Percentiles rank a stretch among this genome's conserved stretches.
These are phyloP conservation scores for Candida sp. DNA, from an alignment of 1,139 yeast genomes.

Conservation along the genomic window DNA sequence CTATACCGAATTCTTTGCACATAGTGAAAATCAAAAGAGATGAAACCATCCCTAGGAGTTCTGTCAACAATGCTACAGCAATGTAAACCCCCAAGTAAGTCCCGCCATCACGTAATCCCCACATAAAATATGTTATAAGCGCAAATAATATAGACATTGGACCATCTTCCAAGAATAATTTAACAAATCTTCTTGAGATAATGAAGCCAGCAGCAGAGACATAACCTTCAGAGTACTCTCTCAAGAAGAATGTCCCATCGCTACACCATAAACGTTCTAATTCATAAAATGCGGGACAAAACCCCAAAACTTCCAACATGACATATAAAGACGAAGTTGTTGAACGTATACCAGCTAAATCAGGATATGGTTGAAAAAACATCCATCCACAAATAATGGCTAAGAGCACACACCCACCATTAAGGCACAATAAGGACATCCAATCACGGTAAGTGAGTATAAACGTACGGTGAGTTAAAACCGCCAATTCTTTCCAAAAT, in stretches of 20 bases:
- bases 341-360: conserved; percentile 61
- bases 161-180: conserved; percentile 61
- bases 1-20: conserved; percentile 59
- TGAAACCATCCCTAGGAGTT: conserved; percentile 48
- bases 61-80: conserved; percentile 50
- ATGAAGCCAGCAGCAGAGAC: conserved; percentile 62
- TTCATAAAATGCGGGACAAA: conserved; percentile 62
- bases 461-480: conserved; percentile 52
- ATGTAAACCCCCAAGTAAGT: conserved; percentile 54
- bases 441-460: conserved; percentile 55
- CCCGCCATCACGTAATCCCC: conserved; percentile 48
- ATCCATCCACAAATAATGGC: conserved; percentile 69
- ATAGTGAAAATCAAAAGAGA: conserved; percentile 53
- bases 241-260: conserved; percentile 62
- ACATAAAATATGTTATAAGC: conserved; percentile 64
- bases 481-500: conserved; percentile 40
- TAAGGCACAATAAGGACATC: conserved; percentile 46
- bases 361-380: conserved; percentile 55
- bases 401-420: conserved; percentile 52
- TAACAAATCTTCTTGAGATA: conserved; percentile 58
- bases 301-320: conserved; percentile 58
- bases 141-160: conserved; percentile 57
- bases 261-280: conserved; percentile 60
- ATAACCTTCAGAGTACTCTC: conserved; percentile 66
- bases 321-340: conserved; percentile 58